Evolutionary conservation across 225 moss, liverwort and hornwort genomes (phyloP).

Genomic region (Ulota crispa): DNA sequence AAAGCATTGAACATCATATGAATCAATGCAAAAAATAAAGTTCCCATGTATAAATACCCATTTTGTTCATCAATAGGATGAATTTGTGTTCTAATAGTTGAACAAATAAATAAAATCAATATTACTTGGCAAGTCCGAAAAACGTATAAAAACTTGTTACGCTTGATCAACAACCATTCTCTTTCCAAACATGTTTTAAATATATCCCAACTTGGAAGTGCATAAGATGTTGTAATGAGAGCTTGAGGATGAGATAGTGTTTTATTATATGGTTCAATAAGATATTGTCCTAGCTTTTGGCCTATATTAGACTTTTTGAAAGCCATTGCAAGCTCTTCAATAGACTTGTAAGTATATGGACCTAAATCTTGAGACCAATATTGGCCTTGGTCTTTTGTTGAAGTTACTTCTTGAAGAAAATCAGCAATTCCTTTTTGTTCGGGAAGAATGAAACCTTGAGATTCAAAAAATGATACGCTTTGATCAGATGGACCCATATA

Average conservation of each 20-base stretch:
- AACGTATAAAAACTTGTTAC: constrained; percentile 48
- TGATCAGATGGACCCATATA: constrained; percentile 41
- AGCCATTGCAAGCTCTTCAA: constrained; percentile 26
- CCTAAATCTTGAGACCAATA: constrained; percentile 28
- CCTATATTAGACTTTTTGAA: constrained; percentile 33
- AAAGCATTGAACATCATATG: constrained; percentile 66
- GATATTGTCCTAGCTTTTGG: constrained; percentile 21
- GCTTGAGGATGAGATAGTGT: constrained; percentile 34
- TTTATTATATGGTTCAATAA: constrained; percentile 32
- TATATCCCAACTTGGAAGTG: constrained; percentile 42
- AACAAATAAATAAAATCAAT: constrained; percentile 37
- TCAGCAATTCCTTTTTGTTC: constrained; percentile 43
- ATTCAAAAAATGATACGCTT: constrained; percentile 41
- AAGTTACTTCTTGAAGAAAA: constrained; percentile 59
- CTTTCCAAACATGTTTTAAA: constrained; percentile 42
- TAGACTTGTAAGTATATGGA: constrained; percentile 28
- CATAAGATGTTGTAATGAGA: constrained; percentile 37
- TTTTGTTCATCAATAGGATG: constrained; percentile 51
- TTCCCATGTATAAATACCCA: constrained; percentile 47
- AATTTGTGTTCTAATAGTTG: constrained; percentile 33
- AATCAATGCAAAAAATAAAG: constrained; percentile 47
- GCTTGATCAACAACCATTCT: constrained; percentile 55
- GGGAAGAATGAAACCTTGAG: constrained; percentile 33
- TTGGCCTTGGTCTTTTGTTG: constrained; percentile 51
- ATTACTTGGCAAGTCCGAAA: constrained; percentile 47